phyloP scores from a whole-genome alignment of 1,284 basidiomycete genomes.

The Apiotrichum veenhuisii region DNA sequence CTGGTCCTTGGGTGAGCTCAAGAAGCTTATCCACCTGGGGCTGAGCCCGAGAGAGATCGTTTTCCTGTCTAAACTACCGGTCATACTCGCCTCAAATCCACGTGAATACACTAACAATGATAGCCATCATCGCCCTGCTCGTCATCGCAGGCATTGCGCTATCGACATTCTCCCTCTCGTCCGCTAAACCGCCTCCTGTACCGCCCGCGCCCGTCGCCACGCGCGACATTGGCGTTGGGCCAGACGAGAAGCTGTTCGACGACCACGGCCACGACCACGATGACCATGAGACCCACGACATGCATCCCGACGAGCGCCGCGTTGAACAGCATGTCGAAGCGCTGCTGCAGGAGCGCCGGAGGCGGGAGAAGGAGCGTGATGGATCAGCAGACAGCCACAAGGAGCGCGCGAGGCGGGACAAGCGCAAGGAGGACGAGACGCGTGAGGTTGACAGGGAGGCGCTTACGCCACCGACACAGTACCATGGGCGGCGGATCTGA shows the following conservation, averaged over 20 bases:
- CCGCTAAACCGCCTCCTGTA: slow-evolving; percentile 7
- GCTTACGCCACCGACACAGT: too few species aligned
- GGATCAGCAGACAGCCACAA: too few species aligned
- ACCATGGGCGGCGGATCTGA: neutral
- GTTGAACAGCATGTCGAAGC: neutral
- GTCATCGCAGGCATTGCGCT: slow-evolving; percentile 18
- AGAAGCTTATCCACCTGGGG: too few species aligned
- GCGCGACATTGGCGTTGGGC: slow-evolving; percentile 31
- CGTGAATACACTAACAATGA: neutral
- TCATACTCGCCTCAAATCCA: too few species aligned
- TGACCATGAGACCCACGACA: too few species aligned
- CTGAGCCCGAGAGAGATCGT: too few species aligned
- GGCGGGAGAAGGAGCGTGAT: neutral
- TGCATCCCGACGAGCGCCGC: slow-evolving; percentile 2
- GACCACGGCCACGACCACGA: slow-evolving; percentile 3
- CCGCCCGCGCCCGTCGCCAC: neutral
- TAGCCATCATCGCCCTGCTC: slow-evolving; percentile 39
- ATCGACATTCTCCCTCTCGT: slow-evolving; percentile 8
- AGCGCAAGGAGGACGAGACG: too few species aligned
- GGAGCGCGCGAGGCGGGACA: too few species aligned
- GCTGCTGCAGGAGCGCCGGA: slow-evolving; percentile 1
- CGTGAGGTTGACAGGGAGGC: too few species aligned
- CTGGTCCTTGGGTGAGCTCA: too few species aligned
- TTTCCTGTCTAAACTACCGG: too few species aligned
- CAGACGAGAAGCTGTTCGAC: slow-evolving; percentile 22